Percentiles rank a stretch among this genome's conserved stretches.
Conservation (phyloP, 1,284 basidiomycete species). For the Moesziomyces antarcticus region DNA sequence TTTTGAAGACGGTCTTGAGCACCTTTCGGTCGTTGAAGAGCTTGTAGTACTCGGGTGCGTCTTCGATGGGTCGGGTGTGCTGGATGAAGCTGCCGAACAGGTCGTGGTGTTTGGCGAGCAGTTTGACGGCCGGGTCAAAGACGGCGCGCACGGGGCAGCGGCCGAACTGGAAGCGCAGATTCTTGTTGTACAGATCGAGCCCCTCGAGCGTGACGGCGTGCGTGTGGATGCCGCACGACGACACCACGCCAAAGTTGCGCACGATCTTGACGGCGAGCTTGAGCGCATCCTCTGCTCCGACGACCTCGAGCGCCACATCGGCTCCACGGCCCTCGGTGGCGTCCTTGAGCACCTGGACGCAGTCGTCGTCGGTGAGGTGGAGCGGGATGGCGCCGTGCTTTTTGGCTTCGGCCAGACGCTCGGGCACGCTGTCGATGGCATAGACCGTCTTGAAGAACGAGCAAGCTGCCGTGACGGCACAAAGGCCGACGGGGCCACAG, state of each 20-base stretch:
- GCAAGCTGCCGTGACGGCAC: slow-evolving; percentile 69
- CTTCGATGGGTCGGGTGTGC: slow-evolving; percentile 55
- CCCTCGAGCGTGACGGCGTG: slow-evolving; percentile 68
- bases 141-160: slow-evolving; percentile 76
- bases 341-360: slow-evolving; percentile 43
- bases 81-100: slow-evolving; percentile 63
- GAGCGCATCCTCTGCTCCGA: slow-evolving; percentile 80
- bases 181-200: slow-evolving; percentile 80
- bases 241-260: slow-evolving; percentile 81
- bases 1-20: slow-evolving; percentile 52
- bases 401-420: slow-evolving; percentile 64
- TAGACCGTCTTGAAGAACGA: slow-evolving; percentile 67
- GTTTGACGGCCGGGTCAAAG: slow-evolving; percentile 58
- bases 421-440: slow-evolving; percentile 65
- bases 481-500: slow-evolving; percentile 70
- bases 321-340: slow-evolving; percentile 68
- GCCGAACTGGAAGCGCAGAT: slow-evolving; percentile 79
- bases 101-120: slow-evolving; percentile 56
- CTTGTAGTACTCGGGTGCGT: slow-evolving; percentile 63
- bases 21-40: slow-evolving; percentile 57
- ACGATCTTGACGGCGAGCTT: slow-evolving; percentile 80
- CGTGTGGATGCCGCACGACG: slow-evolving; percentile 78
- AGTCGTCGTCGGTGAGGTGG: slow-evolving; percentile 52
- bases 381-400: slow-evolving; percentile 62
- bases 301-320: slow-evolving; percentile 74